Evolutionary conservation across 768 basidiomycete genomes (phyloP), one percentile per base, ranked within the genome.

Genomic region (Termitomyces sp.): DNA sequence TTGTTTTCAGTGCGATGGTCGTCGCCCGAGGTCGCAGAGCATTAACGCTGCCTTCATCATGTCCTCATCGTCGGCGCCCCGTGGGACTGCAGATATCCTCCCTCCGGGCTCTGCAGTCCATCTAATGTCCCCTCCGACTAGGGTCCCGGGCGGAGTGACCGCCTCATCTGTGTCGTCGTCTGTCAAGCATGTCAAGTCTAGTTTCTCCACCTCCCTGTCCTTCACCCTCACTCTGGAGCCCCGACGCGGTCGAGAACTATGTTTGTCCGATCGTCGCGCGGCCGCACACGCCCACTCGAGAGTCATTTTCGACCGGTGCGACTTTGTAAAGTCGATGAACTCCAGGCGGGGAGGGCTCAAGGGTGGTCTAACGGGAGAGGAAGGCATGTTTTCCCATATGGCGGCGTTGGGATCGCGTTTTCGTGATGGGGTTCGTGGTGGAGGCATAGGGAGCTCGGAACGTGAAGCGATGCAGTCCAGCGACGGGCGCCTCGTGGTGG

Each of bases 221-320:
- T 50, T 24, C 55, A 34, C 29, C 37, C 46, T 58, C 22, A 41
- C 51, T 53, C 34, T 57, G n/a, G 59, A 55, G 12, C 43, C 22
- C 27, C 58, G 56, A 46, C 51, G 55, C 5, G 55, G 34, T 26
- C 55, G 51, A 6, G 61, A 50, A 0, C 67, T 71, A 44, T 74
- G 73, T 62, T 78, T 83, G 36, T 78, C 81, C 5, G 75, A 76
- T 9, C 81, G 59, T 41, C 82, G 69, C 3, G 81, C 81, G 24
- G 82, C 82, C 2, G 86, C 86, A 69, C 87, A 90, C 0, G 87
- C 87, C 86, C 86, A 89, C 64, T 90, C 88, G 56, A 90, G 72
- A 13, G 87, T 86, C 43, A 74, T 70, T 31, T 76, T 77, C 24
- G 79, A 75, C 20, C 72, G 72, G 62, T 78, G 77, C 34, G 75